A percentile compares a stretch with the other conserved stretches of the same genome.
Evolutionary conservation across 2,329 filamentous ascomycete genomes (phyloP).

Genomic region (Sordariomycetes sp.): DNA sequence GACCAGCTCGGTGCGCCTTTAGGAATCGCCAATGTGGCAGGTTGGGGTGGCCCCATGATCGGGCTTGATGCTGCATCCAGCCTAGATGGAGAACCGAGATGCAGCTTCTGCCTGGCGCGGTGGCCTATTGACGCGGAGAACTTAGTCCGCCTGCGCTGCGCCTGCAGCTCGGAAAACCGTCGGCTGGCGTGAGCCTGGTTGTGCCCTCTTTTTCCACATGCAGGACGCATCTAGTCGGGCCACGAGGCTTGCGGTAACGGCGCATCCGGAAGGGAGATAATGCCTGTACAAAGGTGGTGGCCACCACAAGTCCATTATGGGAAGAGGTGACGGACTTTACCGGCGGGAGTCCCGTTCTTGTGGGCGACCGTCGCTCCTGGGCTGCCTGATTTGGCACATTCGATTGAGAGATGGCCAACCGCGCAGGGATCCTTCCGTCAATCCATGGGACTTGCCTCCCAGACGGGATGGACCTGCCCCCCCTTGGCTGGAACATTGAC

Average conservation of each 20-base stretch:
- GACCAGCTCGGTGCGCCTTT: not conserved
- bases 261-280: not conserved
- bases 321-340: not conserved
- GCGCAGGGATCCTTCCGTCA: not conserved
- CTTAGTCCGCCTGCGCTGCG: not conserved
- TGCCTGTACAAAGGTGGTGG: not conserved
- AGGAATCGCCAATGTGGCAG: not conserved
- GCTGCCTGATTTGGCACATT: not conserved
- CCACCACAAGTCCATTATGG: not conserved
- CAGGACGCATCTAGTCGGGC: not conserved
- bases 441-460: not conserved
- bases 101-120: not conserved
- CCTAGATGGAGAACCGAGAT: not conserved
- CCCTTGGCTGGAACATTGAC: not conserved
- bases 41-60: not conserved
- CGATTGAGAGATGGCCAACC: not conserved
- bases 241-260: not conserved
- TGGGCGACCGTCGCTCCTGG: too few species aligned
- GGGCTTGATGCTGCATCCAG: not conserved
- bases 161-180: not conserved
- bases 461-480: not conserved
- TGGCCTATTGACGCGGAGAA: not conserved
- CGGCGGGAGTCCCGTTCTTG: too few species aligned
- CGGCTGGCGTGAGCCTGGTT: not conserved
- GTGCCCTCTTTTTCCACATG: not conserved